These are phyloP conservation scores for Beauveria rudraprayagi DNA, from an alignment of 2,329 filamentous ascomycete genomes.

Conservation along the genomic window DNA sequence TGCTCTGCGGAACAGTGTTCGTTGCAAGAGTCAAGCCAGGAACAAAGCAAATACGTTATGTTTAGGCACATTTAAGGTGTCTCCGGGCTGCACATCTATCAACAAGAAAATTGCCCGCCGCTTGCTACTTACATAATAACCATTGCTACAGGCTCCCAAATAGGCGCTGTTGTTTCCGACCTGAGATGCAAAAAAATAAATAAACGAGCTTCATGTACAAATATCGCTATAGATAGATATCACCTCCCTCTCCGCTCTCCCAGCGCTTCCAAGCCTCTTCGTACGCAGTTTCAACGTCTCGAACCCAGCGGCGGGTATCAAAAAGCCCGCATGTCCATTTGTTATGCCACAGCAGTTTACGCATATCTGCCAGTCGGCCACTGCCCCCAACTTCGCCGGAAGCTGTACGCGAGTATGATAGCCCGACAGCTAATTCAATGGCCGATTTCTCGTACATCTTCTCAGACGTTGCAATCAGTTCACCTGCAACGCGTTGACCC, in stretches of 20 bases:
- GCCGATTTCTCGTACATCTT: constrained; percentile 77
- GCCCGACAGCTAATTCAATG: constrained; percentile 53
- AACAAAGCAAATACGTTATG: no score
- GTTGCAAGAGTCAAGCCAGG: no score
- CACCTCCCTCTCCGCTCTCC: constrained; percentile 79
- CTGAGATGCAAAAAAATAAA: neutral
- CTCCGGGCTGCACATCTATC: no score
- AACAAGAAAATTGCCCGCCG: neutral
- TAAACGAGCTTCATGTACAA: neutral
- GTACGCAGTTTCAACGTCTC: constrained; percentile 82
- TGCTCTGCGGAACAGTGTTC: no score
- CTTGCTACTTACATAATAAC: neutral
- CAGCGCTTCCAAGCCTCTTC: constrained; percentile 81
- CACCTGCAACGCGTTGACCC: constrained; percentile 59
- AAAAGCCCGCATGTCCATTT: constrained; percentile 86
- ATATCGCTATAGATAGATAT: constrained; percentile 66
- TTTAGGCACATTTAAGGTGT: no score
- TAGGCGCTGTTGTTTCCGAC: neutral
- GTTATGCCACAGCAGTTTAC: constrained; percentile 72
- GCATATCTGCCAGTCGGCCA: constrained; percentile 70
- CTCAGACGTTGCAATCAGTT: constrained; percentile 72
- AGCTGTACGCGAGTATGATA: constrained; percentile 47
- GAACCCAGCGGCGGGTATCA: constrained; percentile 84
- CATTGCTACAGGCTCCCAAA: neutral
- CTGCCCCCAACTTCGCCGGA: constrained; percentile 43